These are phyloP conservation scores for Entomortierella lignicola DNA, from an alignment of 192 early-diverging fungal genomes.

Conservation along the genomic window DNA sequence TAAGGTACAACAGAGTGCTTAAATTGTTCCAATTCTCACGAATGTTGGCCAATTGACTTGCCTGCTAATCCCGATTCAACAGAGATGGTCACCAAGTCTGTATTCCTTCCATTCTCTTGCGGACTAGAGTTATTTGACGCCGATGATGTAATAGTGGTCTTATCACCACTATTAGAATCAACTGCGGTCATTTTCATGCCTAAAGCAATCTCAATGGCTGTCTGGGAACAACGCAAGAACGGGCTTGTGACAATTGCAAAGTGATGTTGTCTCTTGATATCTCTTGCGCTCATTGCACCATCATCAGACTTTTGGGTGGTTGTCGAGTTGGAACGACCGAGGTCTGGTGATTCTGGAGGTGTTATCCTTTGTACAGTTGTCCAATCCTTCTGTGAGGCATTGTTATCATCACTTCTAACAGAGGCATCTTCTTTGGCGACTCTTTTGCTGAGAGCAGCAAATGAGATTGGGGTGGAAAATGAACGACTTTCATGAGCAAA, in stretches of 20 bases:
- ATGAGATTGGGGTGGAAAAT: background rate
- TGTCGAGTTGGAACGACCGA: background rate
- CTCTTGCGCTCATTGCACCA: background rate
- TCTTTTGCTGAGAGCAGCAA: background rate
- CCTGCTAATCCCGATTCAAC: slow-evolving; percentile 45
- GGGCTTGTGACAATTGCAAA: slow-evolving; percentile 53
- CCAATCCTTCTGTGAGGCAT: background rate
- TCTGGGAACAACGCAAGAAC: slow-evolving; percentile 47
- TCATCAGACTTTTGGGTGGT: background rate
- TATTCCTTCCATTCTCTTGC: background rate
- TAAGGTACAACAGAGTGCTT: background rate
- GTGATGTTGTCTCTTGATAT: slow-evolving; percentile 22
- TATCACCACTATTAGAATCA: background rate
- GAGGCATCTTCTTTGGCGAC: background rate
- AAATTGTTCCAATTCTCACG: background rate
- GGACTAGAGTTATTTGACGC: background rate
- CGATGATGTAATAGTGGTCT: no score
- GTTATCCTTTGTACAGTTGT: slow-evolving; percentile 32
- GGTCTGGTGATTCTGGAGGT: slow-evolving; percentile 31
- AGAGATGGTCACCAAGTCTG: slow-evolving; percentile 37
- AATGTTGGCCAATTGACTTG: slow-evolving; percentile 6
- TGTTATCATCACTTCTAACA: background rate
- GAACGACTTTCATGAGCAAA: slow-evolving; percentile 26
- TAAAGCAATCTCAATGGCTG: slow-evolving; percentile 51
- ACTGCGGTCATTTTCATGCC: slow-evolving; percentile 17